These are phyloP conservation scores for Pichia exigua DNA, from an alignment of 805 yeast species.

Conservation along the genomic window DNA sequence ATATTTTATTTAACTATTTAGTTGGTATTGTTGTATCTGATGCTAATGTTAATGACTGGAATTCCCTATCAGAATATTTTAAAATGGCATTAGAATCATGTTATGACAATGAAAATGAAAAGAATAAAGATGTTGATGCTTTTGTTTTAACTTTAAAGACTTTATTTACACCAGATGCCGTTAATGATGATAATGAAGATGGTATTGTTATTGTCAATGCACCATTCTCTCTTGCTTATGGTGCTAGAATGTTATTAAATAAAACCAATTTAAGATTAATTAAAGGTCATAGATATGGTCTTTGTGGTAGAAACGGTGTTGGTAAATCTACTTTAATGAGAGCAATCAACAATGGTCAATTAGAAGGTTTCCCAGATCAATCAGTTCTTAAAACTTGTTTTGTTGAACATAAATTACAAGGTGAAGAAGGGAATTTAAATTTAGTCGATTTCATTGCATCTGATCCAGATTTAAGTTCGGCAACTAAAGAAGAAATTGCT, in stretches of 20 bases:
- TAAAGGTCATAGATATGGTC: slow-evolving; percentile 95
- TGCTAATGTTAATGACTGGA: slow-evolving; percentile 70
- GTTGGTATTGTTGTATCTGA: slow-evolving; percentile 47
- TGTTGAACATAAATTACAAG: slow-evolving; percentile 95
- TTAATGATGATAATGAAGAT: slow-evolving; percentile 58
- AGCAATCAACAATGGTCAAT: slow-evolving; percentile 91
- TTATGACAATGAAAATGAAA: slow-evolving; percentile 28
- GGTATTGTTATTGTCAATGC: slow-evolving; percentile 91
- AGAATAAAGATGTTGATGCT: slow-evolving; percentile 33
- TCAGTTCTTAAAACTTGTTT: slow-evolving; percentile 85
- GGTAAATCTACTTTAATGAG: slow-evolving; percentile 98
- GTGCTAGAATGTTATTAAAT: slow-evolving; percentile 93
- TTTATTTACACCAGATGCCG: slow-evolving; percentile 47
- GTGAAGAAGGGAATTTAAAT: slow-evolving; percentile 86
- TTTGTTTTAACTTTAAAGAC: slow-evolving; percentile 43
- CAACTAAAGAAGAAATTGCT: slow-evolving; percentile 64
- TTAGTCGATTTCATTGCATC: slow-evolving; percentile 80
- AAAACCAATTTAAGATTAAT: slow-evolving; percentile 81
- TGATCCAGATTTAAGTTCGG: slow-evolving; percentile 69
- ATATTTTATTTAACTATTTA: slow-evolving; percentile 40
- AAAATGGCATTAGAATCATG: slow-evolving; percentile 31
- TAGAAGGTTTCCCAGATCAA: slow-evolving; percentile 94
- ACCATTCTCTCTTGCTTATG: slow-evolving; percentile 92
- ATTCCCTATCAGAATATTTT: slow-evolving; percentile 50
- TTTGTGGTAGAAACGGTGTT: slow-evolving; percentile 98